Conservation (phyloP, 495 filamentous ascomycete genomes). For the Neurospora tetraspora region DNA sequence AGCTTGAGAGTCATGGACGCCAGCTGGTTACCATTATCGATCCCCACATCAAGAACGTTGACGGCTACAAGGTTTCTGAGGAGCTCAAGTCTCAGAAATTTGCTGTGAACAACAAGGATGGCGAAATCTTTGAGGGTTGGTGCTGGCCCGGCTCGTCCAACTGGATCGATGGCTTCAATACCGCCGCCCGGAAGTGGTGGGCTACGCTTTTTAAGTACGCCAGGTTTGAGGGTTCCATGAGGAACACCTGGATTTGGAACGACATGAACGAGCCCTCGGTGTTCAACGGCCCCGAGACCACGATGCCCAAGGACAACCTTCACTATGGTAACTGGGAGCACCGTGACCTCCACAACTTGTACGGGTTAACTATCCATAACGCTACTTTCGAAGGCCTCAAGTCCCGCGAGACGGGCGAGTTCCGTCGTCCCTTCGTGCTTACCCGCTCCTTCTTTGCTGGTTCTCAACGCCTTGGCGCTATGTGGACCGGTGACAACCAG, state of each 20-base stretch:
- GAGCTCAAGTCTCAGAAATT: conserved; percentile 77
- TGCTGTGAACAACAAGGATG: conserved; percentile 81
- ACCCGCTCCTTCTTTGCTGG: conserved; percentile 88
- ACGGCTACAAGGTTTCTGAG: conserved; percentile 61
- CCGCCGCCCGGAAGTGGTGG: conserved; percentile 84
- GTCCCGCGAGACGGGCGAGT: conserved; percentile 68
- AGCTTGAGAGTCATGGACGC: conserved; percentile 69
- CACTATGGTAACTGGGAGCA: conserved; percentile 93
- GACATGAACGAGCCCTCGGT: conserved; percentile 99
- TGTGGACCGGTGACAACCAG: conserved; percentile 98
- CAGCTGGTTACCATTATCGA: conserved; percentile 95
- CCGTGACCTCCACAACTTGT: conserved; percentile 88
- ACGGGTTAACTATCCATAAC: conserved; percentile 88
- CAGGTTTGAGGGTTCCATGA: conserved; percentile 67
- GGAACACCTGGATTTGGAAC: conserved; percentile 94
- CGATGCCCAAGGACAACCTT: conserved; percentile 96
- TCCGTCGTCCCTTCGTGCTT: conserved; percentile 74
- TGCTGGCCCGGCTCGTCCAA: conserved; percentile 96
- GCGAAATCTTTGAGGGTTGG: conserved; percentile 85
- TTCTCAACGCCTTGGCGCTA: conserved; percentile 78
- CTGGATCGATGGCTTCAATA: conserved; percentile 94
- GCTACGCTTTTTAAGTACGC: conserved; percentile 74
- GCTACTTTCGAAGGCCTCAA: conserved; percentile 79
- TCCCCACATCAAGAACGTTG: conserved; percentile 91
- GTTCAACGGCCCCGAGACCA: conserved; percentile 94